phyloP scores from a whole-genome alignment of 2,329 filamentous ascomycete species.

The Ophioceras dolichostomum region DNA sequence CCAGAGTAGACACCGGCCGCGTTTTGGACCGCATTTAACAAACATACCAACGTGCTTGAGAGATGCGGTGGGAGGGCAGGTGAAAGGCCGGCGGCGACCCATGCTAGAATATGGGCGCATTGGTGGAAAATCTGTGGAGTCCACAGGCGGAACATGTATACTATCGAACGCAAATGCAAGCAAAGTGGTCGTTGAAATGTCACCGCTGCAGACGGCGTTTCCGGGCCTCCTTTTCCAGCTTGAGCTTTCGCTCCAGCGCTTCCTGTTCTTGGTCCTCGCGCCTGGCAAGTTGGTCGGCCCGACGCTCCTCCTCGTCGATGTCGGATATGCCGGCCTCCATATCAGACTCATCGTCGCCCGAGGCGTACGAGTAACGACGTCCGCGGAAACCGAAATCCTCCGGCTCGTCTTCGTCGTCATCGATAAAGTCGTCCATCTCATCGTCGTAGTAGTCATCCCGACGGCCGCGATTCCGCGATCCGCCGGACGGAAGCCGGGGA shows the following conservation, averaged over 20 bases:
- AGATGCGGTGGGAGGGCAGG: no score
- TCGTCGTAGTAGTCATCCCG: conserved; percentile 51
- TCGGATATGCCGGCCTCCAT: conserved; percentile 70
- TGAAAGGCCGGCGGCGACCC: no score
- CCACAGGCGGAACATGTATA: not conserved
- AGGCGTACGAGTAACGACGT: conserved; percentile 25
- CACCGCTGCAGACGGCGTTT: conserved; percentile 25
- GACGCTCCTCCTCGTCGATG: conserved; percentile 58
- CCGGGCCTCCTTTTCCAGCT: conserved; percentile 48
- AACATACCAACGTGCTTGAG: no score
- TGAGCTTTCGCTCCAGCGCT: conserved; percentile 47
- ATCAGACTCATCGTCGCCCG: conserved; percentile 56
- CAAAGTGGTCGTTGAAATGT: not conserved
- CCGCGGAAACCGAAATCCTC: conserved; percentile 16
- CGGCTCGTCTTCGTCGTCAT: conserved; percentile 45
- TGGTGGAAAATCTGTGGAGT: no score
- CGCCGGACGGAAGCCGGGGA: conserved; percentile 6
- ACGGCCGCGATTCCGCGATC: conserved; percentile 13
- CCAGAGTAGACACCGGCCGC: no score
- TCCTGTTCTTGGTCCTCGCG: conserved; percentile 57
- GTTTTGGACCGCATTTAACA: no score
- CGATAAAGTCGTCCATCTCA: conserved; percentile 47
- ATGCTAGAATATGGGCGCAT: no score
- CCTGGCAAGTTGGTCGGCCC: conserved; percentile 48
- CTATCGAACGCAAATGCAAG: not conserved